Evolutionary conservation across 106 monocot species (phyloP).

Genomic region (Hemerocallis citrina): DNA sequence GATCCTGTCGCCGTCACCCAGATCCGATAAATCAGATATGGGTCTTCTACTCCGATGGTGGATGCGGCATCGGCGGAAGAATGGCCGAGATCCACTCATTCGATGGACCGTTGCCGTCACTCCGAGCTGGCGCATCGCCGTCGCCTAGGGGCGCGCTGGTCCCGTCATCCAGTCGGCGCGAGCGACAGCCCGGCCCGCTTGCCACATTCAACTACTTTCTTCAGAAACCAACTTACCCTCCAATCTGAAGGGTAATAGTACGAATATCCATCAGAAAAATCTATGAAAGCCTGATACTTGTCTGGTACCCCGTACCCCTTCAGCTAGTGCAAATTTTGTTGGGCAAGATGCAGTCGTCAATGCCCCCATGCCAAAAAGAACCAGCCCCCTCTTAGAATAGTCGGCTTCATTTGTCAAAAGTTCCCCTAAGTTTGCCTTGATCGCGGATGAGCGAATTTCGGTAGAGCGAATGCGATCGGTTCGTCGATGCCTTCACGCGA

Average conservation of each 20-base stretch:
- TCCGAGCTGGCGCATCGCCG: too few relatives aligned
- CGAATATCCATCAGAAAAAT: slow-evolving; percentile 70
- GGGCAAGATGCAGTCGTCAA: slow-evolving; percentile 27
- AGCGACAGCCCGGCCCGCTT: too few relatives aligned
- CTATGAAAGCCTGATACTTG: slow-evolving; percentile 68
- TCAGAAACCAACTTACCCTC: slow-evolving; percentile 43
- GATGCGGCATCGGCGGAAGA: too few relatives aligned
- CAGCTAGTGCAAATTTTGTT: slow-evolving; percentile 40
- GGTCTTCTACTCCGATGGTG: too few relatives aligned
- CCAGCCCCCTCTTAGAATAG: slow-evolving; percentile 37
- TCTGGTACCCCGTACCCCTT: slow-evolving; percentile 86
- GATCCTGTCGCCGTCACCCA: too few relatives aligned
- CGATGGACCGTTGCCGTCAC: too few relatives aligned
- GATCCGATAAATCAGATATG: too few relatives aligned
- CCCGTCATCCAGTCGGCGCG: too few relatives aligned
- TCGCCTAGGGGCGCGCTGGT: too few relatives aligned
- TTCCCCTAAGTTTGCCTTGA: slow-evolving; percentile 14
- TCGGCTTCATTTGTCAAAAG: slow-evolving; percentile 6
- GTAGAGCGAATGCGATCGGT: neutral
- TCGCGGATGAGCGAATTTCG: neutral
- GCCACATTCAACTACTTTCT: neutral
- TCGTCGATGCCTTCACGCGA: too few relatives aligned
- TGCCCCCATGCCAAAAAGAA: slow-evolving; percentile 39
- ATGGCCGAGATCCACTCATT: too few relatives aligned
- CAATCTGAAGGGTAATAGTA: slow-evolving; percentile 89